These are phyloP conservation scores for Collybia mongolica DNA, from an alignment of 768 basidiomycete genomes.

Conservation along the genomic window DNA sequence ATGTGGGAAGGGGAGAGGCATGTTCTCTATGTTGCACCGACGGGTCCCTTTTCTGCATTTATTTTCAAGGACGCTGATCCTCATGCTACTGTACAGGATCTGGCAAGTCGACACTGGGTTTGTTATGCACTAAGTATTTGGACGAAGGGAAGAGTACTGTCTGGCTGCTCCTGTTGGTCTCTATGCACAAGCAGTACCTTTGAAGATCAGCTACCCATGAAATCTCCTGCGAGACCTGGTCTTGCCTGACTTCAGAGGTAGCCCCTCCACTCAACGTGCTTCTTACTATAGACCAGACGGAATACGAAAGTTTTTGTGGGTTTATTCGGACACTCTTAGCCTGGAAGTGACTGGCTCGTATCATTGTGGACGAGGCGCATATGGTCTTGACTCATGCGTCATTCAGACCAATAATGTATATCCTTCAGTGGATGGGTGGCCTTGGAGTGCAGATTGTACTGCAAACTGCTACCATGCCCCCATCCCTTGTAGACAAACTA, in stretches of 20 bases:
- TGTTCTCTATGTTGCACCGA: slow-evolving; percentile 8
- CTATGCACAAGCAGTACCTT: slow-evolving; percentile 16
- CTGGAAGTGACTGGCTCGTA: slow-evolving; percentile 2
- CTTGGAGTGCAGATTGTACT: slow-evolving; percentile 8
- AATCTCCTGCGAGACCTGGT: slow-evolving; percentile 6
- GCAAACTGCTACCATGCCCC: slow-evolving; percentile 14
- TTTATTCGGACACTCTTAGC: background rate
- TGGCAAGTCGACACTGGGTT: no score
- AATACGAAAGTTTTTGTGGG: background rate
- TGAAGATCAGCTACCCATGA: background rate
- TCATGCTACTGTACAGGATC: no score
- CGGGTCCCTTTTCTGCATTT: background rate
- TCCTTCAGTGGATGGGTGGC: slow-evolving; percentile 8
- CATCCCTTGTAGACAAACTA: slow-evolving; percentile 15
- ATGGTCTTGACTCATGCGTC: slow-evolving; percentile 7
- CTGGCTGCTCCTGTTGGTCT: slow-evolving; percentile 10
- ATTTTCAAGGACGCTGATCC: no score
- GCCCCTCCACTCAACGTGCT: background rate
- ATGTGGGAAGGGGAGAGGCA: slow-evolving; percentile 3
- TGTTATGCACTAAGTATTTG: background rate
- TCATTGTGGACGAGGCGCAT: slow-evolving; percentile 15
- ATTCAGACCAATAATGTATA: slow-evolving; percentile 12
- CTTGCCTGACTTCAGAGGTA: background rate
- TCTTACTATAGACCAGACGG: slow-evolving; percentile 7
- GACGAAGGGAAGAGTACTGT: slow-evolving; percentile 14